Base-by-base conservation (phyloP, 768 basidiomycete species). In the Xanthoconium stramineum region DNA sequence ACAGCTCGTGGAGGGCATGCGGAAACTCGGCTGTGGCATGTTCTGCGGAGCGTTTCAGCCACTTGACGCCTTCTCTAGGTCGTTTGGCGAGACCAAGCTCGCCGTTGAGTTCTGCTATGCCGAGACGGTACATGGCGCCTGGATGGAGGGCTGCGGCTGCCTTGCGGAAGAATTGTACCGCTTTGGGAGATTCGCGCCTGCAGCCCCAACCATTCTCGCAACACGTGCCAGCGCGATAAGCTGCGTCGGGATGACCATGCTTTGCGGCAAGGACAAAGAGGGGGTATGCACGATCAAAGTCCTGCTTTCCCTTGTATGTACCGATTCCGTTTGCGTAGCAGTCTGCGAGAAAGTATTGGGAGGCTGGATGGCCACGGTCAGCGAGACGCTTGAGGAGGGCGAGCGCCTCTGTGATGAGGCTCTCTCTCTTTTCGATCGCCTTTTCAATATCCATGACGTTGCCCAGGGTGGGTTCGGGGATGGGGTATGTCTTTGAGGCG, bases 181-280 rank as follows among this genome's bases (percentile, higher is more conserved):
- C 94, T 67, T 98, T 98, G 43, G 87, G 86, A 17, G 84, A 87
- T 72, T 98, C 97, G 14, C 94, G 82, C 49, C 96, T 79, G 70
- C 94, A 96, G 7, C 97, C 97, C 97, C 96, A 98, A 30, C 95
- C 97, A 65, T 98, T 95, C 80, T 99, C 97, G 73, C 93, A 97
- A 69, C 97, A 99, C 3, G 95, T 95, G 33, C 94, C 97, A 0
- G 95, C 90, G 32, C 96, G 89, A 73, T 94, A 99, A 6, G 92
- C 84, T 15, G 94, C 95, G 65, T 98, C 95, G 3, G 94, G 88
- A 69, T 98, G 96, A 15, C 93, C 91, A 65, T 98, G 97, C 73
- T 99, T 99, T 36, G 96, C 92, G 2, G 96, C 93, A 37, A 97
- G 84, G 15, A 96, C 87, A 68, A 98, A 98, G 44, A 99, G 79